Evolutionary conservation across 345 rosid species (phyloP).

Genomic region (Hibiscus tridactylites): DNA sequence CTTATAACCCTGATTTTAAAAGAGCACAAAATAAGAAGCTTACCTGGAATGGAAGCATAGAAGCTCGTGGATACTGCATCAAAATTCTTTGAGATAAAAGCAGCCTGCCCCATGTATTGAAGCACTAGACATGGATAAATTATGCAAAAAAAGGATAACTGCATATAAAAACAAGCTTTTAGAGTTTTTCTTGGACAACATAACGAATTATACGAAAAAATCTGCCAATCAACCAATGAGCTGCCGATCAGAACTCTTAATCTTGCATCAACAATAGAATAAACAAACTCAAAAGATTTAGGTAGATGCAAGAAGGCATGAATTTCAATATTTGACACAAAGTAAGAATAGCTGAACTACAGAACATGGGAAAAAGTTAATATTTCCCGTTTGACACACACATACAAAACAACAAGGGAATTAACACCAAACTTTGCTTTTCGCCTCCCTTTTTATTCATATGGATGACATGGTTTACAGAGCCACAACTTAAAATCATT

Average conservation of each 20-base stretch:
- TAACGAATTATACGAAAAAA: neutral
- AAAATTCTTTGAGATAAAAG: slow-evolving; percentile 77
- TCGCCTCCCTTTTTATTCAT: neutral
- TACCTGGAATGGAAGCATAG: slow-evolving; percentile 87
- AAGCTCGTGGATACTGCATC: slow-evolving; percentile 55
- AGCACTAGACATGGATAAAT: slow-evolving; percentile 92
- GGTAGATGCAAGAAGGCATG: neutral
- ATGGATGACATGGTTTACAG: neutral
- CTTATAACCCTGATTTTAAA: neutral
- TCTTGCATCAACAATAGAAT: slow-evolving; percentile 1
- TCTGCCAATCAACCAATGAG: neutral
- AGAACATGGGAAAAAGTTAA: neutral
- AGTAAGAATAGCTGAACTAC: neutral
- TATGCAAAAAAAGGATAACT: slow-evolving; percentile 67
- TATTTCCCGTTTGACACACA: neutral
- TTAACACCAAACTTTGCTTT: neutral
- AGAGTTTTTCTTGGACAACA: slow-evolving; percentile 2
- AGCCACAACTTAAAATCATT: neutral
- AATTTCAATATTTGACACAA: neutral
- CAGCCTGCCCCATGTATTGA: slow-evolving; percentile 98
- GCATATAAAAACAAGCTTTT: slow-evolving; percentile 23
- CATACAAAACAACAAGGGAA: neutral
- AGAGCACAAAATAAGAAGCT: neutral
- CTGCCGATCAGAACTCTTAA: neutral
- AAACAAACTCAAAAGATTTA: neutral